A percentile compares a stretch with the other conserved stretches of the same genome.
Conservation (phyloP, 306 rosid species). For the Astragalus membranaceus region DNA sequence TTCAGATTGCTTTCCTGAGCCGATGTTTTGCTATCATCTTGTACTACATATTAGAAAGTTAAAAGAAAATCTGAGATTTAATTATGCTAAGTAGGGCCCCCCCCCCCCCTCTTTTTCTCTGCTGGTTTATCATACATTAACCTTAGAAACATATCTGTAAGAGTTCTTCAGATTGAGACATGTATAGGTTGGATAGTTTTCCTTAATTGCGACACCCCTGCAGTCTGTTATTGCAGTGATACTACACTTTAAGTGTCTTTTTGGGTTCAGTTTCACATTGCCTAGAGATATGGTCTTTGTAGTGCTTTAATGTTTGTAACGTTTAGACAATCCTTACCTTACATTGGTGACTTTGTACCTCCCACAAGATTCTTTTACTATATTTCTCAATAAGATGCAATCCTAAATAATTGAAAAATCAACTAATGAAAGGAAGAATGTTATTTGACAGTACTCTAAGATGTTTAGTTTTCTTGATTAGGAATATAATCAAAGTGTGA, state of each 20-base stretch:
- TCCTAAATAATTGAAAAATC: not conserved
- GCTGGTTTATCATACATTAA: too few species aligned
- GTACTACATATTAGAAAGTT: not conserved
- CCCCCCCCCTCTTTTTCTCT: not conserved
- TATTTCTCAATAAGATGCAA: not conserved
- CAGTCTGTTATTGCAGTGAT: too few species aligned
- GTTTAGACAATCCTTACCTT: too few species aligned
- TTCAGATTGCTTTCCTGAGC: not conserved
- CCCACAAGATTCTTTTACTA: not conserved
- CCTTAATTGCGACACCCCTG: too few species aligned
- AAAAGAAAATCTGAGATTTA: slow-evolving; percentile 1
- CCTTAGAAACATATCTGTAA: not conserved
- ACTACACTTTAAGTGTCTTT: too few species aligned
- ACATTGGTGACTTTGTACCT: not conserved
- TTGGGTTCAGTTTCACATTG: too few species aligned
- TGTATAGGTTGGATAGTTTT: not conserved
- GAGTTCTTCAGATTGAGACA: slow-evolving; percentile 8
- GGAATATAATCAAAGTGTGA: not conserved
- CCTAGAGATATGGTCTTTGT: too few species aligned
- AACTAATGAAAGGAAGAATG: not conserved
- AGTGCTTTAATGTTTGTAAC: too few species aligned
- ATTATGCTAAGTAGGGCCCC: not conserved
- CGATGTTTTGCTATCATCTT: not conserved
- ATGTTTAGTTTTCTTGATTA: slow-evolving; percentile 3
- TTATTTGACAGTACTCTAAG: not conserved